Percentiles rank a stretch among this genome's conserved stretches.
Conservation (phyloP, 306 rosid genomes). For the Quercus aquifolioides region DNA sequence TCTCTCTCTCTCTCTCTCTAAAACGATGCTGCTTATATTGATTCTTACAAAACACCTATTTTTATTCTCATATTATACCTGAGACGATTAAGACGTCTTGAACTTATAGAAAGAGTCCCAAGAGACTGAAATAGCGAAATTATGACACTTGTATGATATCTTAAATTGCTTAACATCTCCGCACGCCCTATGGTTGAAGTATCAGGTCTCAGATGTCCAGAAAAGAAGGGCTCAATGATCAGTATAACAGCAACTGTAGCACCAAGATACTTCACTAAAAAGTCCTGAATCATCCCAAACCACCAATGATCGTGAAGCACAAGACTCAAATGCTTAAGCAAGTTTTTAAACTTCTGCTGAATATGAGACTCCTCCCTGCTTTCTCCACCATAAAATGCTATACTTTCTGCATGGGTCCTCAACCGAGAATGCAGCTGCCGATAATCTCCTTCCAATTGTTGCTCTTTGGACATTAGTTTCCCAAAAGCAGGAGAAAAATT, state of each 20-base stretch:
- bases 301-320: slow-evolving; percentile 97
- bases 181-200: slow-evolving; percentile 98
- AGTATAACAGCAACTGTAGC: slow-evolving; percentile 95
- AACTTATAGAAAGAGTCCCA: slow-evolving; percentile 92
- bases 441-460: slow-evolving; percentile 97
- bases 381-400: slow-evolving; percentile 97
- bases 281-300: slow-evolving; percentile 99
- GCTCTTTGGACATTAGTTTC: slow-evolving; percentile 85
- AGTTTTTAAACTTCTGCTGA: slow-evolving; percentile 67
- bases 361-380: slow-evolving; percentile 86
- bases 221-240: slow-evolving; percentile 96
- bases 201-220: slow-evolving; percentile 88
- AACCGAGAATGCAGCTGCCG: slow-evolving; percentile 94
- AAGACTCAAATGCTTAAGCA: slow-evolving; percentile 58
- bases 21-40: background rate
- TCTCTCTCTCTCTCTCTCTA: background rate
- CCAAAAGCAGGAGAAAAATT: slow-evolving; percentile 97
- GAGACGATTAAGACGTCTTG: slow-evolving; percentile 89
- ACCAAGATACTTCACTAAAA: slow-evolving; percentile 90
- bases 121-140: slow-evolving; percentile 91
- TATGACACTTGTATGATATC: slow-evolving; percentile 98
- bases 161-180: slow-evolving; percentile 96
- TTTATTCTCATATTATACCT: slow-evolving; percentile 51
- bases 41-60: background rate
- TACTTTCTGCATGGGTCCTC: slow-evolving; percentile 95